phyloP scores from a whole-genome alignment of 441 rosid species.

The Adansonia grandidieri region DNA sequence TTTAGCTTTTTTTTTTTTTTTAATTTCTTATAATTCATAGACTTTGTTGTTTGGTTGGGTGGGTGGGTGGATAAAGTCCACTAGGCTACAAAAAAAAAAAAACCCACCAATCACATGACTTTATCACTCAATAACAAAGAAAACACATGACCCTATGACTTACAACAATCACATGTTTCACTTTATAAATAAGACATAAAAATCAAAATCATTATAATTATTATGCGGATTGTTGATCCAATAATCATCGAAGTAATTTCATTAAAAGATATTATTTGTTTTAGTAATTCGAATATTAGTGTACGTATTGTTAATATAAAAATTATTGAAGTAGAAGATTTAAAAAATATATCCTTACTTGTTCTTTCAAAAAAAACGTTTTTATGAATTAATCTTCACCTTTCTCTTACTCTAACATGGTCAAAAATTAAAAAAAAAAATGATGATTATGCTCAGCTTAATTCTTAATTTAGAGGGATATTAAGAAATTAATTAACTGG shows the following conservation, averaged over 20 bases:
- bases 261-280: no score
- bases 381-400: background rate
- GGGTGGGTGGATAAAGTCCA: background rate
- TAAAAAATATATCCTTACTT: no score
- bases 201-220: background rate
- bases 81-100: background rate
- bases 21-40: background rate
- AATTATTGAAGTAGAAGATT: no score
- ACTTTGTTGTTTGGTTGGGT: background rate
- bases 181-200: background rate
- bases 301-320: no score
- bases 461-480: background rate
- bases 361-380: no score
- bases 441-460: background rate
- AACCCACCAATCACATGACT: background rate
- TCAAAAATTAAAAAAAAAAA: background rate
- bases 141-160: background rate
- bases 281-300: no score
- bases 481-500: background rate
- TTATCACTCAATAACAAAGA: background rate
- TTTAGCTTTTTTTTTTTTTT: background rate
- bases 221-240: background rate
- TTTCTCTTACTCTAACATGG: background rate
- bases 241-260: no score
- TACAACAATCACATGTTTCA: background rate